phyloP scores from a whole-genome alignment of 495 filamentous ascomycete genomes.

The Pyrenula massariospora region DNA sequence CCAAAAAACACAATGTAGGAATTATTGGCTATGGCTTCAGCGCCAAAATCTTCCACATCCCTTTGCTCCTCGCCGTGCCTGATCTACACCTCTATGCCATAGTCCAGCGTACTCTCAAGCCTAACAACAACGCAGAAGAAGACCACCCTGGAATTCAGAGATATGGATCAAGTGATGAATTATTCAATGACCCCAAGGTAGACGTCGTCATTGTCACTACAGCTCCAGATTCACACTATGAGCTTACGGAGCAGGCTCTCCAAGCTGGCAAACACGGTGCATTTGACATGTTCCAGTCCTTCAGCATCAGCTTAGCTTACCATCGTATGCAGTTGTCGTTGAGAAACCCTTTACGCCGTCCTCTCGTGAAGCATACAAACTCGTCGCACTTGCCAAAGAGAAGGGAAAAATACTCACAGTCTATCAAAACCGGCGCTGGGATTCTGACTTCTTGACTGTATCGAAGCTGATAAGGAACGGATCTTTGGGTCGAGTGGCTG shows the following conservation, averaged over 20 bases:
- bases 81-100: slow-evolving; percentile 62
- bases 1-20: slow-evolving; percentile 43
- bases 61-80: slow-evolving; percentile 57
- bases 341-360: slow-evolving; percentile 86
- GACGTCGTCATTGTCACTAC: slow-evolving; percentile 69
- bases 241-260: slow-evolving; percentile 52
- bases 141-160: slow-evolving; percentile 58
- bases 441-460: slow-evolving; percentile 74
- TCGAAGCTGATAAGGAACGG: slow-evolving; percentile 43
- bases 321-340: slow-evolving; percentile 42
- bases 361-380: slow-evolving; percentile 54
- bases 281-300: background rate
- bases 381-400: slow-evolving; percentile 53
- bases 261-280: slow-evolving; percentile 63
- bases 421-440: slow-evolving; percentile 83
- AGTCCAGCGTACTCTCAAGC: slow-evolving; percentile 63
- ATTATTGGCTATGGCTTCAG: slow-evolving; percentile 65
- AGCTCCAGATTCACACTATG: slow-evolving; percentile 63
- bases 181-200: slow-evolving; percentile 53
- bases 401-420: slow-evolving; percentile 56
- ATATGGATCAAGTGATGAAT: slow-evolving; percentile 46
- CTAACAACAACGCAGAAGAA: slow-evolving; percentile 48
- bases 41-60: slow-evolving; percentile 73
- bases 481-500: slow-evolving; percentile 54
- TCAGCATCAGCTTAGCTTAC: background rate